Evolutionary conservation across 352 stramenopile genomes (phyloP).

Genomic region (Phytophthora kernoviae): DNA sequence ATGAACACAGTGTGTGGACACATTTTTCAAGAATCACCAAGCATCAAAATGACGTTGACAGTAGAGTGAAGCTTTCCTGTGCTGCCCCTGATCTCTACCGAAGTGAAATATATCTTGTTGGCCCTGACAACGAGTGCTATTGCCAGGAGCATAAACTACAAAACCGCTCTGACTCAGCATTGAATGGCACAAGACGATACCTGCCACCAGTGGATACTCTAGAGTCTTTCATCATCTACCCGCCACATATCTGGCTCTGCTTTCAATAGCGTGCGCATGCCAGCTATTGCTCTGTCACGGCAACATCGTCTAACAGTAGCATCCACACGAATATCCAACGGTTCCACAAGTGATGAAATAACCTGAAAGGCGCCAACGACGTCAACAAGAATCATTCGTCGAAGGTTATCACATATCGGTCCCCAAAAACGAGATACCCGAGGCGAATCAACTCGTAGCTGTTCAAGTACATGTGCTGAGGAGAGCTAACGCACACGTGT

Average conservation of each 20-base stretch:
- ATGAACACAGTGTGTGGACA: no score
- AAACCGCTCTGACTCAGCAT: not conserved
- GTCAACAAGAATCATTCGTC: no score
- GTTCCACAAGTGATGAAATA: no score
- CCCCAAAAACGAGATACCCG: slow-evolving; percentile 18
- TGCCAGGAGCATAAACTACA: not conserved
- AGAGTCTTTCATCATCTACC: not conserved
- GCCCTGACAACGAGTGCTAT: no score
- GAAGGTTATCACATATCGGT: slow-evolving; percentile 4
- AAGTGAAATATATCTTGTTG: not conserved
- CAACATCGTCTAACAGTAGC: slow-evolving; percentile 2
- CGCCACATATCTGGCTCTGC: not conserved
- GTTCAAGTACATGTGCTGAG: slow-evolving; percentile 6
- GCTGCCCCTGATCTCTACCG: slow-evolving; percentile 4
- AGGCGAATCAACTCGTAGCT: slow-evolving; percentile 20
- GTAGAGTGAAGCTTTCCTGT: no score
- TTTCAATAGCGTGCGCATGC: not conserved
- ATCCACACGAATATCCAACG: no score
- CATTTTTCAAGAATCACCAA: no score
- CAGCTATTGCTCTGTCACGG: not conserved
- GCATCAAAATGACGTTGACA: no score
- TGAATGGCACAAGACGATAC: slow-evolving; percentile 5
- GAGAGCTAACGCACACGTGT: no score
- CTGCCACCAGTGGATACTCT: slow-evolving; percentile 1
- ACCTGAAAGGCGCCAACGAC: no score